Conservation (phyloP, 1,139 yeast genomes). For the Magnusiomyces magnusii region DNA sequence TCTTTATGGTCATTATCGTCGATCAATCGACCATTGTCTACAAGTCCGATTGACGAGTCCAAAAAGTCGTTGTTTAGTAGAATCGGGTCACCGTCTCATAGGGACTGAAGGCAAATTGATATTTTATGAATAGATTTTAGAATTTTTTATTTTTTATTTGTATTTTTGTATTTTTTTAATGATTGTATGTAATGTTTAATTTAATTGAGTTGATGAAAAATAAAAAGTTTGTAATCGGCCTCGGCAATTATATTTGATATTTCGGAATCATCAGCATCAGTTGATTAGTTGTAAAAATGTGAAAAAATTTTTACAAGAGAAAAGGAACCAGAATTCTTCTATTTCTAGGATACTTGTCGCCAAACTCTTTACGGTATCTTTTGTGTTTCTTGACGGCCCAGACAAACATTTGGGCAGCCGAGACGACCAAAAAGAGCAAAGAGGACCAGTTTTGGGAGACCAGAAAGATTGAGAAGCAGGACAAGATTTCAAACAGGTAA, state of each 20-base stretch:
- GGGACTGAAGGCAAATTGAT: not conserved
- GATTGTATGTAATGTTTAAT: not conserved
- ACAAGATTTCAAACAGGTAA: conserved; percentile 75
- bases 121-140: not conserved
- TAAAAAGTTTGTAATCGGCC: too few relatives aligned
- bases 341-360: conserved; percentile 63
- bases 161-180: too few relatives aligned
- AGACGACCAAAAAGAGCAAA: conserved; percentile 59
- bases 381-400: conserved; percentile 75
- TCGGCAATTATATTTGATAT: too few relatives aligned
- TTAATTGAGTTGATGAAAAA: too few relatives aligned
- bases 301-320: conserved; percentile 29
- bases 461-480: conserved; percentile 64
- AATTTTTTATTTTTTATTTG: too few relatives aligned
- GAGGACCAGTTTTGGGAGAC: conserved; percentile 75
- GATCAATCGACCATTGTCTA: not conserved
- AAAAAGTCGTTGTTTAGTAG: conserved; percentile 1
- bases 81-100: conserved; percentile 1
- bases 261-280: not conserved
- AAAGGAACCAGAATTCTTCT: conserved; percentile 63
- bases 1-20: conserved; percentile 3
- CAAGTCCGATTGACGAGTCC: conserved; percentile 3
- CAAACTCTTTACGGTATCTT: conserved; percentile 61
- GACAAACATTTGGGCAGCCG: conserved; percentile 67
- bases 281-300: not conserved